Evolutionary conservation across 441 rosid species (phyloP), one percentile per base, ranked within the genome.

Genomic region (Euphorbia celastroides): DNA sequence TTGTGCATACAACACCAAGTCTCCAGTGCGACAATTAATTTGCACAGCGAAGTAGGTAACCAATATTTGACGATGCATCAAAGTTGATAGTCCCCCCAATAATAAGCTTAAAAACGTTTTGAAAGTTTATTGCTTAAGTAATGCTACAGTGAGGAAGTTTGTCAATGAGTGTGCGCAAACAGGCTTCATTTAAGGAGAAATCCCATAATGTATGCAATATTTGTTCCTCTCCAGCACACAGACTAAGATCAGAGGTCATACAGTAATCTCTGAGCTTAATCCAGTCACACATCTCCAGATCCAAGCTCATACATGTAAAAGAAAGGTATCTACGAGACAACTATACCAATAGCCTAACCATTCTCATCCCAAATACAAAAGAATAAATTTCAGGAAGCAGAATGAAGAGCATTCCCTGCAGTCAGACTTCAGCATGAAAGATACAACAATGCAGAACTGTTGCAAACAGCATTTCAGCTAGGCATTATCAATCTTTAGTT

Each of bases 141-240:
- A 59, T 12, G 22, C 46, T 31, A 32, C 7, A 59, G 34, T 31
- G 63, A 19, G 63, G 62, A 59, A 30, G n/a, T 59, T 31, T 59
- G 62, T 6, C 25, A 10, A 32, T 4, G 19, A n/a, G 16, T 30
- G n/a, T n/a, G n/a, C n/a, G n/a, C n/a, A n/a, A n/a, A n/a, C n/a
- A n/a, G n/a, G n/a, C n/a, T n/a, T n/a, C n/a, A n/a, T n/a, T n/a
- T n/a, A n/a, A n/a, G n/a, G n/a, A n/a, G n/a, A n/a, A n/a, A n/a
- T n/a, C n/a, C n/a, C n/a, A 38, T 11, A 3, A 0, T 23, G 3
- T n/a, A 38, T 3, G 22, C 20, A 31, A 11, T 31, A 23, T 31
- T 58, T 30, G 13, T 30, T 17, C 41, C 9, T 23, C 2, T 59
- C 2, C 44, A 3, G 12, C 44, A 36, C 25, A 59, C 26, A 59